Evolutionary conservation across 1,284 basidiomycete genomes (phyloP), one percentile per base, ranked within the genome.

Genomic region (Papiliotrema fonsecae): DNA sequence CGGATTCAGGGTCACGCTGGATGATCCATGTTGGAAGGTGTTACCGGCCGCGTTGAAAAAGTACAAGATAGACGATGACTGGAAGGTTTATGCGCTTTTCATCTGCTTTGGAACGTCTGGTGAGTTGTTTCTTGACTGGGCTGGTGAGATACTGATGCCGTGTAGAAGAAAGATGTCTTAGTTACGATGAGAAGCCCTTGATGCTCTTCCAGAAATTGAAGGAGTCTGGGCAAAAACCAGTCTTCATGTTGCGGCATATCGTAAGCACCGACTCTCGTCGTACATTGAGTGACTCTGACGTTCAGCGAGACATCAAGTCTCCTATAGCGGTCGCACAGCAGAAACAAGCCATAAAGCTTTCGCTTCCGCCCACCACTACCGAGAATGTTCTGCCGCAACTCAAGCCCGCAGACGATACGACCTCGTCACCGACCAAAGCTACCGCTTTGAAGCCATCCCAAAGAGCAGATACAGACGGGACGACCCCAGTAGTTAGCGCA

Each of bases 31-130:
- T 48, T 94, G 88, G 85, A 97, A 96, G 67, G 94, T 99, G 16
- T 77, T 99, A 16, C 94, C 96, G 0, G 93, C 94, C 0, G 96
- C 96, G 16, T 77, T 99, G 57, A 97, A 97, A 76, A 97, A 97
- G 74, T 99, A 98, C 75, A 91, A 91, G 69, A 97, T 98, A 74
- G 93, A 93, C 67, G 96, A 98, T 62, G 93, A 92, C 70, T 98
- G 94, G 93, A 86, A 90, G 77, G 87, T 90, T 65, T 98, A 98
- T 76, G 96, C 94, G 22, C 86, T 99, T 82, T 98, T 99, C 75
- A 97, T 98, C 58, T 97, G 93, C 65, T 97, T 93, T 70, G 93
- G 90, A 14, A 85, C 86, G 52, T 81, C 89, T 43, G 88, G 90
- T 89, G 65, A 62, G 80, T 73, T 22, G 3, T 16, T 34, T 25